These are phyloP conservation scores for Coix lacrymajobi DNA, from an alignment of 176 grass and related monocot genomes.

Conservation along the genomic window DNA sequence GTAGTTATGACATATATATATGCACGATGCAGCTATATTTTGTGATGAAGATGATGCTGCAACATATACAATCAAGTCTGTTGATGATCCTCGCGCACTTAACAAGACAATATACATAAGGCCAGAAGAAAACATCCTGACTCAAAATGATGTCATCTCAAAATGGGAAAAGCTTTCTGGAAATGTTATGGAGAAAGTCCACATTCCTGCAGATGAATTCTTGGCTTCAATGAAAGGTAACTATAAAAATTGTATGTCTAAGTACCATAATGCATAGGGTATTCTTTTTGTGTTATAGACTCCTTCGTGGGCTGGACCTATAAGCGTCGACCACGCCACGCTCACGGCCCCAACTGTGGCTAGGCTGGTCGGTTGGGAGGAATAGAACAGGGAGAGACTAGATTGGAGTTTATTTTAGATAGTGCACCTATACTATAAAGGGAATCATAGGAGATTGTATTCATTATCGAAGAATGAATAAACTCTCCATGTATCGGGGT, in stretches of 20 bases:
- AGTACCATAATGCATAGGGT: neutral
- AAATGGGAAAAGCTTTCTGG: conserved; percentile 59
- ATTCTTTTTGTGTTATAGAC: too few species aligned
- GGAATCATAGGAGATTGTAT: too few species aligned
- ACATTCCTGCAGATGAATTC: conserved; percentile 34
- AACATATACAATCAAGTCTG: conserved; percentile 46
- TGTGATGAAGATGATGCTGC: conserved; percentile 43
- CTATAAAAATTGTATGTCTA: neutral
- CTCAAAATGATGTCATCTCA: conserved; percentile 45
- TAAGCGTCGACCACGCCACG: too few species aligned
- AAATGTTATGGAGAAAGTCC: conserved; percentile 37
- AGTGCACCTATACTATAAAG: too few species aligned
- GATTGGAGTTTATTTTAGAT: too few species aligned
- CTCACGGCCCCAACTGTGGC: too few species aligned
- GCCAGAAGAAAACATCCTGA: conserved; percentile 40
- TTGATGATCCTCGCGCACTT: conserved; percentile 46
- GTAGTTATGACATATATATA: neutral
- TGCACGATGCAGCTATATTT: conserved; percentile 20
- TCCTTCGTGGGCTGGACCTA: too few species aligned
- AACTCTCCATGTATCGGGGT: too few species aligned
- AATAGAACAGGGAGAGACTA: too few species aligned
- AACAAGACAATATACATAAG: conserved; percentile 65
- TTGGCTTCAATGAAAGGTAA: conserved; percentile 48
- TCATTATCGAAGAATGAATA: too few species aligned
- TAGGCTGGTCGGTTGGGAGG: too few species aligned